phyloP scores from a whole-genome alignment of 345 rosid species.

The Eucalyptus rudis region DNA sequence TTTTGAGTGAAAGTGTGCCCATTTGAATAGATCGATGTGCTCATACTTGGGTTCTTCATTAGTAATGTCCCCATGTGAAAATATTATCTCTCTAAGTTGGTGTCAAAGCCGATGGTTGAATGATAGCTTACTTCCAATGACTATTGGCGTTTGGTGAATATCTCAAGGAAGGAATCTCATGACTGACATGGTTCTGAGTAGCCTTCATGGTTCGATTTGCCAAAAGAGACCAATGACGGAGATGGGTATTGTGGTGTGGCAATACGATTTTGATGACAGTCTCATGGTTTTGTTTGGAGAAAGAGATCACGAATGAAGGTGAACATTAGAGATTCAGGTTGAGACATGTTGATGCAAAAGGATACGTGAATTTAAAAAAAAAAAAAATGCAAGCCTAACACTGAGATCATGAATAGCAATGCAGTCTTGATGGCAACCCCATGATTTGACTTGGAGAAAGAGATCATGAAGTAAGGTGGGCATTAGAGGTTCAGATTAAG shows the following conservation, averaged over 20 bases:
- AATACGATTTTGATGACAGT: neutral
- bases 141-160: neutral
- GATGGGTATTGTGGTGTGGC: neutral
- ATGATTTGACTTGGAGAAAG: neutral
- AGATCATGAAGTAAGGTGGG: neutral
- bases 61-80: neutral
- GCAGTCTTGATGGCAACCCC: neutral
- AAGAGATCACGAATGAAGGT: neutral
- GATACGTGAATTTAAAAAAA: neutral
- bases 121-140: neutral
- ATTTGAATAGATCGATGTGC: neutral
- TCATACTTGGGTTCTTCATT: neutral
- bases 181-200: rapidly evolving
- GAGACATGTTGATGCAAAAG: neutral
- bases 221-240: neutral
- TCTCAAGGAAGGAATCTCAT: neutral
- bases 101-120: neutral
- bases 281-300: neutral
- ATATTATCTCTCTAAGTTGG: neutral
- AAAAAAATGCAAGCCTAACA: too few species aligned
- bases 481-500: neutral
- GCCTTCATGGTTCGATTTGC: neutral
- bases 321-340: neutral
- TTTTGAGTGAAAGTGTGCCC: neutral
- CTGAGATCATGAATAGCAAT: neutral